Conservation (phyloP, 768 basidiomycete genomes). For the Galerina sulciceps region DNA sequence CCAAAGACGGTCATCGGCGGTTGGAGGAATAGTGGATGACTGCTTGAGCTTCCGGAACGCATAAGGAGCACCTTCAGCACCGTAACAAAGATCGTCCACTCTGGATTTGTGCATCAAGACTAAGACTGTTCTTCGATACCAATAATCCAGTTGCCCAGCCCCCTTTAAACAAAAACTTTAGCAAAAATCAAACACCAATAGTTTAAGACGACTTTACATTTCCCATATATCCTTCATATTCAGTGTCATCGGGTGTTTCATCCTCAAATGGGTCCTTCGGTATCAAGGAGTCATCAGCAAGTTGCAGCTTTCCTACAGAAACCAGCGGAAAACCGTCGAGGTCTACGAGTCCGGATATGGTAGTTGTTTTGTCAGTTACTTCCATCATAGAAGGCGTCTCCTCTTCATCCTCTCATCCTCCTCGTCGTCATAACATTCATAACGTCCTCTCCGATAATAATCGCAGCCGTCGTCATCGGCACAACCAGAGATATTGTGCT, state of each 20-base stretch:
- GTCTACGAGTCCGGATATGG: constrained; percentile 32
- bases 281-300: constrained; percentile 33
- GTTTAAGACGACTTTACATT: constrained; percentile 32
- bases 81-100: constrained; percentile 20
- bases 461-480: constrained; percentile 24
- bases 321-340: constrained; percentile 31
- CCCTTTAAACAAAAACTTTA: constrained; percentile 22
- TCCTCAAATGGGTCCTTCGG: constrained; percentile 39
- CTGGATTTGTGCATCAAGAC: constrained; percentile 29
- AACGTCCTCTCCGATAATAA: constrained; percentile 18
- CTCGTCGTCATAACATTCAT: constrained; percentile 22
- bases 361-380: constrained; percentile 20
- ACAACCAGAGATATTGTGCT: constrained; percentile 27
- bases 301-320: constrained; percentile 11
- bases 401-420: constrained; percentile 20
- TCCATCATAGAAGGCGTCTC: constrained; percentile 26
- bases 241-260: constrained; percentile 33
- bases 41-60: constrained; percentile 23
- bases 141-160: constrained; percentile 33
- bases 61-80: constrained; percentile 21
- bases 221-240: constrained; percentile 46
- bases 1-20: constrained; percentile 22
- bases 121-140: constrained; percentile 31
- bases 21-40: constrained; percentile 26
- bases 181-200: constrained; percentile 17